Base-by-base conservation (phyloP, 148 eudicot genomes). In the Cornus suecica region DNA sequence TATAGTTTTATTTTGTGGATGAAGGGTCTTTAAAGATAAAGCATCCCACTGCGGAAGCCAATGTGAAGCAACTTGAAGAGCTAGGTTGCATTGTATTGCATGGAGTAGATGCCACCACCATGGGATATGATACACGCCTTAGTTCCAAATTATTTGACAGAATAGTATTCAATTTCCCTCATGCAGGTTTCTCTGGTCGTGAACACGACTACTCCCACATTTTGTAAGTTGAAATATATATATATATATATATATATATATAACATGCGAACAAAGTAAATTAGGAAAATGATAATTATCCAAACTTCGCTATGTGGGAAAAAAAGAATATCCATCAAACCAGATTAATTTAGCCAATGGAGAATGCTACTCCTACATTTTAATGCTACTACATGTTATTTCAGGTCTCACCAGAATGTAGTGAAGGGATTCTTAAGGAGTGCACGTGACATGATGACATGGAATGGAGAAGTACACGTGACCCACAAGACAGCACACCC, bases 401-500 rank as follows among this genome's bases (percentile, higher is more conserved):
- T 65, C 51, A 84, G 83, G 66, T 42, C 67, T 8, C 81, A 86
- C 71, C 71, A 60, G 22, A 22, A 69, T 1, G 22, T 83, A 0
- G 83, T 83, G 6, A n/a, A 18, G 10, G 87, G 80, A 0, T 86
- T 86, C 26, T 72, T 81, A 0, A 69, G 69, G 56, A 77, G 58
- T 51, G 85, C 88, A 6, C 8, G 30, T 48, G 56, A 71, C 60
- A 31, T 83, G 75, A 7, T 86, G 60, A 23, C 58, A 2, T 7
- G 30, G 9, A n/a, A 41, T 0, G 83, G 85, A 16, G 68, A 86
- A 65, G 68, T 84, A 22, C 87, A 83, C 22, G 48, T 81, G 4
- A 86, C 87, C 0, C 89, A 86, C 66, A 83, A 86, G 80, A 86
- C 89, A 0, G 34, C 83, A 5, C 9, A 63, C 13, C 87, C 83